A percentile compares a stretch with the other conserved stretches of the same genome.
Evolutionary conservation across 129 eudicot species (phyloP).

Genomic region (Flaveria trinervia): DNA sequence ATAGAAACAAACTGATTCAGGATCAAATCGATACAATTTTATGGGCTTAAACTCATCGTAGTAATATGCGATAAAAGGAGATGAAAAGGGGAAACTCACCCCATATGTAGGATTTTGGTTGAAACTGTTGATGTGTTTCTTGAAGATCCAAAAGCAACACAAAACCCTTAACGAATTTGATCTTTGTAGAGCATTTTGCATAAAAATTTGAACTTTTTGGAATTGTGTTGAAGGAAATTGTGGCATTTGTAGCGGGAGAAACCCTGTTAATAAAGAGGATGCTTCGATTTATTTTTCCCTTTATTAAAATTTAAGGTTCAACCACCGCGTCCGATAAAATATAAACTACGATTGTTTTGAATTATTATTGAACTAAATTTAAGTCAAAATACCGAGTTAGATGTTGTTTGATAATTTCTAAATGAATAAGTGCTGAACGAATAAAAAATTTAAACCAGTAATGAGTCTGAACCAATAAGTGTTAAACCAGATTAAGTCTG

Average conservation of each 20-base stretch:
- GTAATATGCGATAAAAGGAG: slow-evolving; percentile 8
- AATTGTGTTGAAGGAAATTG: neutral
- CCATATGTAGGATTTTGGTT: slow-evolving; percentile 22
- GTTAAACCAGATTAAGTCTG: no score
- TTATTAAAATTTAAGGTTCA: no score
- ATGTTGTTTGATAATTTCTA: no score
- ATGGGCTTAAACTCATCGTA: neutral
- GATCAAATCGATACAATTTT: neutral
- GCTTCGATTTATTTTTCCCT: no score
- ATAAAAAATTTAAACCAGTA: no score
- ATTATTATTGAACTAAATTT: no score
- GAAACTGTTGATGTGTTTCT: neutral
- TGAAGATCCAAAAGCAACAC: slow-evolving; percentile 1
- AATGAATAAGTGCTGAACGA: no score
- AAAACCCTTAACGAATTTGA: slow-evolving; percentile 12
- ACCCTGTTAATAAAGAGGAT: neutral
- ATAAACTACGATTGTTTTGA: no score
- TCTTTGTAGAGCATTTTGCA: neutral
- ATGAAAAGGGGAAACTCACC: slow-evolving; percentile 11
- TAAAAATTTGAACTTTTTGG: neutral
- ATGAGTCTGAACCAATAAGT: no score
- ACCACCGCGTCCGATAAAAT: no score
- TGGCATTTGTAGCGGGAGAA: slow-evolving; percentile 6
- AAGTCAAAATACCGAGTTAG: no score
- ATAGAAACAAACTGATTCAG: neutral